phyloP scores from a whole-genome alignment of 129 eudicot species.

The Flaveria sonorensis region DNA sequence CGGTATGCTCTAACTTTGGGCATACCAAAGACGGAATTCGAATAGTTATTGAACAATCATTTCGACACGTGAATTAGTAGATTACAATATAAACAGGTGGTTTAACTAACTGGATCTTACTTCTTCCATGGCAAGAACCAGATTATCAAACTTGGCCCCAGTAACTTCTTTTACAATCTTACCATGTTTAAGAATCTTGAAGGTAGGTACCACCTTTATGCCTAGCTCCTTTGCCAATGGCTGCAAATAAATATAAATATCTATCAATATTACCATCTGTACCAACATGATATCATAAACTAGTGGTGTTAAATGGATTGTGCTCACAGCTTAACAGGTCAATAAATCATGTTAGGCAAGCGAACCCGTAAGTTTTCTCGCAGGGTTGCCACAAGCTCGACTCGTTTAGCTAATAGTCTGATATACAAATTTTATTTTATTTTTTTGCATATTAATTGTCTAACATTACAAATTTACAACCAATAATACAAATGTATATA shows the following conservation, averaged over 20 bases:
- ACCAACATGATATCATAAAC: too few relatives aligned
- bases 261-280: not conserved
- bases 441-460: not conserved
- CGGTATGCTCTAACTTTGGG: not conserved
- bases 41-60: not conserved
- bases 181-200: slow-evolving; percentile 79
- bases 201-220: slow-evolving; percentile 87
- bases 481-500: too few relatives aligned
- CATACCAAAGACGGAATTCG: slow-evolving; percentile 2
- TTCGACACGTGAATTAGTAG: slow-evolving; percentile 20
- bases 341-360: too few relatives aligned
- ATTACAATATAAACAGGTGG: slow-evolving; percentile 11
- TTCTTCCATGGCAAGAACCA: slow-evolving; percentile 67
- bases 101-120: slow-evolving; percentile 53
- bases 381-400: too few relatives aligned
- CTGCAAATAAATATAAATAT: slow-evolving; percentile 40
- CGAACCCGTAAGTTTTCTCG: too few relatives aligned
- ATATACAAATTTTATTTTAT: too few relatives aligned
- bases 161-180: slow-evolving; percentile 81
- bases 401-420: too few relatives aligned
- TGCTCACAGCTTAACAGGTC: too few relatives aligned
- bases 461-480: too few relatives aligned
- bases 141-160: slow-evolving; percentile 76
- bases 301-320: too few relatives aligned
- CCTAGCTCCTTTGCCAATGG: slow-evolving; percentile 91